Evolutionary conservation across 2,329 filamentous ascomycete genomes (phyloP).

Genomic region (Fusarium transvaalense): DNA sequence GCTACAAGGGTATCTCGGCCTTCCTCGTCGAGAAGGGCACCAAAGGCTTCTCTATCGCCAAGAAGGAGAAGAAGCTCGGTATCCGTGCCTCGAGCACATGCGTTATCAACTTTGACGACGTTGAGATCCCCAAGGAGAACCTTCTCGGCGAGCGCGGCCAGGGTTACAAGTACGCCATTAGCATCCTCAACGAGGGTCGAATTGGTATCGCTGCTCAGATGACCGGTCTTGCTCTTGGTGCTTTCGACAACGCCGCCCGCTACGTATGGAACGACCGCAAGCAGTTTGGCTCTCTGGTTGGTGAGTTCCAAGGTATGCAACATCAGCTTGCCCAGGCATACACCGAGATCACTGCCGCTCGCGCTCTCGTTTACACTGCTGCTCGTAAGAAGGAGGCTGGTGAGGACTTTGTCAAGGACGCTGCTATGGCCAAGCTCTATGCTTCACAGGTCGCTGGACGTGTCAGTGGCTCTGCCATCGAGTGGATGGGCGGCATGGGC

Average conservation of each 20-base stretch:
- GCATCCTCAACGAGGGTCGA: conserved; percentile 92
- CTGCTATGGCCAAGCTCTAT: conserved; percentile 98
- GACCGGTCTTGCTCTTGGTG: conserved; percentile 94
- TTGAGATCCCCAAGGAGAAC: conserved; percentile 88
- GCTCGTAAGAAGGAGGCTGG: conserved; percentile 98
- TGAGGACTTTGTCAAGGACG: conserved; percentile 93
- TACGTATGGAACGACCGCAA: conserved; percentile 99
- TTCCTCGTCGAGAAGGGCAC: conserved; percentile 94
- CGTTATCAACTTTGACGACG: conserved; percentile 97
- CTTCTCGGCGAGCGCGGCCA: conserved; percentile 89
- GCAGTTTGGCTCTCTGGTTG: conserved; percentile 93
- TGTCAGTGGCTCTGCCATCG: conserved; percentile 87
- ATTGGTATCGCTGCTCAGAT: conserved; percentile 99
- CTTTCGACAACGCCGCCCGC: conserved; percentile 91
- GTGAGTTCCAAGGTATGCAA: conserved; percentile 99
- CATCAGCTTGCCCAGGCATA: conserved; percentile 98
- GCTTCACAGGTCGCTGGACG: conserved; percentile 91
- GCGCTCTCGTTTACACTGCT: conserved; percentile 94
- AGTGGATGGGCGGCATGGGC: conserved; percentile 99
- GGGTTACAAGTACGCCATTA: conserved; percentile 98
- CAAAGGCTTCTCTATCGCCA: conserved; percentile 92
- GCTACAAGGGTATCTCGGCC: conserved; percentile 96
- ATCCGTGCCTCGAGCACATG: conserved; percentile 97
- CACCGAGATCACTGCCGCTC: conserved; percentile 90
- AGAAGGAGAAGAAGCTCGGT: conserved; percentile 99